These are phyloP conservation scores for Colletotrichum incanum DNA, from an alignment of 2,329 filamentous ascomycete genomes.

Conservation along the genomic window DNA sequence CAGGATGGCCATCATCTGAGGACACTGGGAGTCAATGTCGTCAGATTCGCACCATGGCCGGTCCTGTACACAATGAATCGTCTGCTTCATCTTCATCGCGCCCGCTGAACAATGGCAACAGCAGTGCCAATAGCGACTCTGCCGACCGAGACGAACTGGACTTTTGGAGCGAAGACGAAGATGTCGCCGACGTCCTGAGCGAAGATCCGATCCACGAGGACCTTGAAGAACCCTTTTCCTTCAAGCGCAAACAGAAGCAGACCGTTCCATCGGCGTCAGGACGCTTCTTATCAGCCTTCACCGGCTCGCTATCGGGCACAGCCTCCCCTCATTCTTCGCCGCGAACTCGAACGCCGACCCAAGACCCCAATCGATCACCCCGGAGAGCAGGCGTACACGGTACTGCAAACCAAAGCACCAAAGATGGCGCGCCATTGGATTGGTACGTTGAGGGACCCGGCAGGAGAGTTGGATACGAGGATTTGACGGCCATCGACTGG, in stretches of 20 bases:
- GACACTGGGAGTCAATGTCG: constrained; percentile 33
- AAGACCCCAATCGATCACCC: constrained; percentile 44
- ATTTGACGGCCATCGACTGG: constrained; percentile 98
- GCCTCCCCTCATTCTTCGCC: constrained; percentile 41
- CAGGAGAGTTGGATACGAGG: constrained; percentile 92
- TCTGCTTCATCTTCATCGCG: constrained; percentile 55
- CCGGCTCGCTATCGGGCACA: constrained; percentile 53
- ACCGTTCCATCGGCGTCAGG: constrained; percentile 62
- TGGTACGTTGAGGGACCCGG: constrained; percentile 95
- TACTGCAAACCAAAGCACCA: constrained; percentile 46
- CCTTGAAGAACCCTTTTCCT: constrained; percentile 72
- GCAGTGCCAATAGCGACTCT: constrained; percentile 46
- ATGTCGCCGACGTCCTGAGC: constrained; percentile 60
- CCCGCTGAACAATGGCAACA: constrained; percentile 38
- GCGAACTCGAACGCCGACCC: constrained; percentile 40
- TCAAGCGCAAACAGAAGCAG: constrained; percentile 78
- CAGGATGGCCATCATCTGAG: constrained; percentile 50
- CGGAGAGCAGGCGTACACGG: constrained; percentile 41
- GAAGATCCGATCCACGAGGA: constrained; percentile 71
- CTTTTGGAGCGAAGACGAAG: constrained; percentile 59
- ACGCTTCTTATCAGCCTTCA: constrained; percentile 65
- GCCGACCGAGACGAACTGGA: constrained; percentile 65
- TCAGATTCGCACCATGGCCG: constrained; percentile 58
- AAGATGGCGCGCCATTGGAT: constrained; percentile 72
- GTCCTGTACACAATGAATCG: constrained; percentile 53